phyloP scores from a whole-genome alignment of 148 eudicot species.

The Agrostemma githago region DNA sequence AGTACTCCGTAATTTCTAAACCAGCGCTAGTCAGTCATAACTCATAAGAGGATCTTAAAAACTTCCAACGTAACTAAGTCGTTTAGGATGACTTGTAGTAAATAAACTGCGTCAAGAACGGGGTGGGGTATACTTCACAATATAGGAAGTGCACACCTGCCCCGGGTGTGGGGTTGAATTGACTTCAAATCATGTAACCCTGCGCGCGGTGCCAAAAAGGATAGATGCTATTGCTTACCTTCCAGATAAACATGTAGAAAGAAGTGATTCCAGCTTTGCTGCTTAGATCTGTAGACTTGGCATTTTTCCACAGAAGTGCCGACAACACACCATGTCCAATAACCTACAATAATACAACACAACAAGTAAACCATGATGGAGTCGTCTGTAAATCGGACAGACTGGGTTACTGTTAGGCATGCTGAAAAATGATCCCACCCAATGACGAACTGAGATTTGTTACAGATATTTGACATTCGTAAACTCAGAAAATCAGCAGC shows the following conservation, averaged over 20 bases:
- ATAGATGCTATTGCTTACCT: slow-evolving; percentile 40
- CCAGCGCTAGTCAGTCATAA: neutral
- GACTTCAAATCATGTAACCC: too few species aligned
- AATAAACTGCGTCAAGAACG: too few species aligned
- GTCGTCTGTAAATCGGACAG: too few species aligned
- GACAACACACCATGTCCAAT: slow-evolving; percentile 67
- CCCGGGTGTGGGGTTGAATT: too few species aligned
- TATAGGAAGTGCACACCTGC: too few species aligned
- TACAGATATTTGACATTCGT: neutral
- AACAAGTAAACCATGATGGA: neutral
- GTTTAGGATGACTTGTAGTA: too few species aligned
- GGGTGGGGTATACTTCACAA: too few species aligned
- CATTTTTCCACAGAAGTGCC: slow-evolving; percentile 65
- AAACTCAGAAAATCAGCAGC: neutral
- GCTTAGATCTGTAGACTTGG: slow-evolving; percentile 72
- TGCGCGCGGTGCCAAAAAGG: neutral
- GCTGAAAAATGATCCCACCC: neutral
- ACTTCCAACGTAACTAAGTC: too few species aligned
- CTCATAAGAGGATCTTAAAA: too few species aligned
- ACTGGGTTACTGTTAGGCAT: too few species aligned
- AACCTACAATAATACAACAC: slow-evolving; percentile 40
- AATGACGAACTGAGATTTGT: neutral
- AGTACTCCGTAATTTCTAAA: neutral
- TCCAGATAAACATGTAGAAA: slow-evolving; percentile 99
- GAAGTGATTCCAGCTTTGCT: slow-evolving; percentile 85